phyloP scores from a whole-genome alignment of 2,329 filamentous ascomycete species.

The Rhynchosporium secalis region DNA sequence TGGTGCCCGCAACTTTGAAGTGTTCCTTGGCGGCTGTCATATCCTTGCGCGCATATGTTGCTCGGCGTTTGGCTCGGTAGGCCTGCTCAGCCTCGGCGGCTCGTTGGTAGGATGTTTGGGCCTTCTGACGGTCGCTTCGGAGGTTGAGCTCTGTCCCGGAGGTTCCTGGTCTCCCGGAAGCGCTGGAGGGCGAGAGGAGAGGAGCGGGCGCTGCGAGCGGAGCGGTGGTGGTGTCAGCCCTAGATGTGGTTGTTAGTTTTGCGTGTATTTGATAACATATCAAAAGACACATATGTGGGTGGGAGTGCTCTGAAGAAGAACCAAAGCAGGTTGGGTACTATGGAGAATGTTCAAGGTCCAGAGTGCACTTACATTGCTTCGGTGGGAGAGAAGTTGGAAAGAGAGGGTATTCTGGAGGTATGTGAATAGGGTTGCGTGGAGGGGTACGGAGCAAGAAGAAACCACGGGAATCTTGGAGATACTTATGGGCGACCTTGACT shows the following conservation, averaged over 20 bases:
- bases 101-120: constrained; percentile 29
- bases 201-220: constrained; percentile 1
- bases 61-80: constrained; percentile 32
- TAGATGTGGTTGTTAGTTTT: background rate
- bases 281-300: too few relatives aligned
- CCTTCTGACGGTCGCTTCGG: constrained; percentile 29
- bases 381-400: background rate
- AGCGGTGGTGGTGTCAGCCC: constrained; percentile 1
- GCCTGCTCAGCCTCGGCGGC: constrained; percentile 33
- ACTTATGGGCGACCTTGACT: constrained; percentile 3
- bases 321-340: too few relatives aligned
- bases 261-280: background rate
- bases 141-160: constrained; percentile 30
- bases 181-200: background rate
- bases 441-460: background rate
- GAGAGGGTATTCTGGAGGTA: background rate
- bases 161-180: constrained; percentile 19
- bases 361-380: constrained; percentile 2
- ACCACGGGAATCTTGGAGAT: constrained; percentile 7
- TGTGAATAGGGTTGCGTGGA: constrained; percentile 1
- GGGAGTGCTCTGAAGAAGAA: too few relatives aligned
- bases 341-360: background rate
- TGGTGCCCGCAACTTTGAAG: constrained; percentile 22
- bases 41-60: constrained; percentile 27
- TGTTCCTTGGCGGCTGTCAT: constrained; percentile 29